Conservation (phyloP, 2,329 filamentous ascomycete species). For the Trichophyton benhamiae region DNA sequence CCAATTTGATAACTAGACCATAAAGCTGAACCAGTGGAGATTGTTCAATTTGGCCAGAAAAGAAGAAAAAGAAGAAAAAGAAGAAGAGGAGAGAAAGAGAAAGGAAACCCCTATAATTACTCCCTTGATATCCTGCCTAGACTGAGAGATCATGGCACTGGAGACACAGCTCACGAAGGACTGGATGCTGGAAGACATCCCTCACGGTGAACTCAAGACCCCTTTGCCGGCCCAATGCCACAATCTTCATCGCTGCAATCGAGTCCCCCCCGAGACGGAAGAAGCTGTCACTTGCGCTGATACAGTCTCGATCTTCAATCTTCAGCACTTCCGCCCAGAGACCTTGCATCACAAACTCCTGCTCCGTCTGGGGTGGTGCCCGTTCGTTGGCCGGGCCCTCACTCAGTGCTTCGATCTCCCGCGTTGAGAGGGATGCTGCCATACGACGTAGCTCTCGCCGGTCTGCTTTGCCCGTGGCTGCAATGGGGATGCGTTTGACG, state of each 20-base stretch:
- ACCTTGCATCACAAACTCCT: background rate
- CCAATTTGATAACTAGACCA: too few relatives aligned
- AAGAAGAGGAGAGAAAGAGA: background rate
- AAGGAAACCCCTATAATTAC: background rate
- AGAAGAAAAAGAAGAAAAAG: background rate
- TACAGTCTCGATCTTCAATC: background rate
- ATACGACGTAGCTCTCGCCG: background rate
- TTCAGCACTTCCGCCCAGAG: background rate
- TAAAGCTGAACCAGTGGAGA: too few relatives aligned
- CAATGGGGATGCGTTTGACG: background rate
- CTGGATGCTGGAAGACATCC: conserved; percentile 12
- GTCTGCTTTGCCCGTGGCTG: background rate
- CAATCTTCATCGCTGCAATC: conserved; percentile 25
- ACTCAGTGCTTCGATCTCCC: background rate
- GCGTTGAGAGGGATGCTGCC: background rate
- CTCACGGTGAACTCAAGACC: conserved; percentile 3
- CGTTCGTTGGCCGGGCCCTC: background rate
- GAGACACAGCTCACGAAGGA: conserved; percentile 17
- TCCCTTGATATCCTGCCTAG: background rate
- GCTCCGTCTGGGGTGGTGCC: background rate
- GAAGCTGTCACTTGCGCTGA: conserved; percentile 4
- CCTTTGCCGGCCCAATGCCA: background rate
- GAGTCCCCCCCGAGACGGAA: conserved; percentile 25
- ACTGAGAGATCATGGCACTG: conserved; percentile 14
- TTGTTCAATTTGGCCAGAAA: background rate